phyloP scores from a whole-genome alignment of 106 monocot species.

The Allium cepa region DNA sequence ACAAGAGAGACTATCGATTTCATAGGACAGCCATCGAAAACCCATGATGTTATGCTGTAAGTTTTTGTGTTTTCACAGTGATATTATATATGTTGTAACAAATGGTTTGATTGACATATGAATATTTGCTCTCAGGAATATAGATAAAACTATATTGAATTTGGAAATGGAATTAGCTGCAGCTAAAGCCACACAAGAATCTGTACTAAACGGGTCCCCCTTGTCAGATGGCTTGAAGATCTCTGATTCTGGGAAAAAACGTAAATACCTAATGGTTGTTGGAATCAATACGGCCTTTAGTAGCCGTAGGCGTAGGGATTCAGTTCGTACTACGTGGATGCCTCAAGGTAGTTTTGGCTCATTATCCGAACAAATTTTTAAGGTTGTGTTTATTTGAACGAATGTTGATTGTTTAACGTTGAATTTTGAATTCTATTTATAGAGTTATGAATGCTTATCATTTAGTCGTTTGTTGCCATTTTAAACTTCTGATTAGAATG shows the following conservation, averaged over 20 bases:
- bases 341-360: constrained; percentile 47
- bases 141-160: constrained; percentile 94
- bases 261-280: constrained; percentile 79
- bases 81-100: no score
- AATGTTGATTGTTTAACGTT: no score
- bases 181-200: constrained; percentile 67
- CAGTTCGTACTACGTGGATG: constrained; percentile 91
- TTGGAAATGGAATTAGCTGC: constrained; percentile 84
- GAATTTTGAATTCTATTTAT: no score
- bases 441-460: no score
- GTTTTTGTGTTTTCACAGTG: background rate
- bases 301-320: constrained; percentile 93
- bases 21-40: constrained; percentile 18
- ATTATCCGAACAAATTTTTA: no score
- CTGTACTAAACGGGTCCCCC: constrained; percentile 54
- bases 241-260: constrained; percentile 22
- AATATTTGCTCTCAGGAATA: constrained; percentile 27
- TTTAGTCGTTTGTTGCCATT: no score
- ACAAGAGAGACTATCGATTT: constrained; percentile 13
- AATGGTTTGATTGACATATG: no score
- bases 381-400: no score
- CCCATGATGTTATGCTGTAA: constrained; percentile 16
- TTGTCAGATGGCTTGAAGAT: constrained; percentile 30
- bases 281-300: constrained; percentile 98
- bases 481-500: no score